These are phyloP conservation scores for Lactarius vividus DNA, from an alignment of 768 basidiomycete species.

Conservation along the genomic window DNA sequence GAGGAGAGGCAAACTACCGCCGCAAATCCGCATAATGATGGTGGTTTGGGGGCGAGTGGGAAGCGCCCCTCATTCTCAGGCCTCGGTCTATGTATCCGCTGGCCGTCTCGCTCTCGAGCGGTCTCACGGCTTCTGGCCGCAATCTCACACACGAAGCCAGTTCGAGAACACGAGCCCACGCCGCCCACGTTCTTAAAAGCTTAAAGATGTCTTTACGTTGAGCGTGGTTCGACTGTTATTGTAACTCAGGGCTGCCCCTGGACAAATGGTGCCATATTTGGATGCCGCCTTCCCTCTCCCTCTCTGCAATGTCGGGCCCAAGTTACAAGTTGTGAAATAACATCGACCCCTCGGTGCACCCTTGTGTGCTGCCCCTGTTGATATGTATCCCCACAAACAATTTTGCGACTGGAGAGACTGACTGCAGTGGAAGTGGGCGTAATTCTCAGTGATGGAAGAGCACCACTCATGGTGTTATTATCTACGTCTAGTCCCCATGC, in stretches of 20 bases:
- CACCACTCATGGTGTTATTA: neutral
- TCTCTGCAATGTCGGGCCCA: too few species aligned
- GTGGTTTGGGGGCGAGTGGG: neutral
- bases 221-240: neutral
- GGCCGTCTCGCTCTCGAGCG: neutral
- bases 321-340: too few species aligned
- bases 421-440: neutral
- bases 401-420: neutral
- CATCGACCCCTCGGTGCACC: neutral
- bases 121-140: neutral
- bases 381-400: neutral
- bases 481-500: neutral
- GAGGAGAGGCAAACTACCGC: neutral
- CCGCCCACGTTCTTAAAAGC: neutral
- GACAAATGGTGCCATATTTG: neutral
- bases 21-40: neutral
- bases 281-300: neutral
- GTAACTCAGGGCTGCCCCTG: neutral
- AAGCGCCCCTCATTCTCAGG: neutral
- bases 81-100: neutral
- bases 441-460: neutral
- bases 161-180: neutral
- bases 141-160: too few species aligned
- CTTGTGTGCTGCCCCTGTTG: neutral
- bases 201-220: neutral